These are phyloP conservation scores for Yamadazyma blattariae DNA, from an alignment of 1,139 yeast species.

Conservation along the genomic window DNA sequence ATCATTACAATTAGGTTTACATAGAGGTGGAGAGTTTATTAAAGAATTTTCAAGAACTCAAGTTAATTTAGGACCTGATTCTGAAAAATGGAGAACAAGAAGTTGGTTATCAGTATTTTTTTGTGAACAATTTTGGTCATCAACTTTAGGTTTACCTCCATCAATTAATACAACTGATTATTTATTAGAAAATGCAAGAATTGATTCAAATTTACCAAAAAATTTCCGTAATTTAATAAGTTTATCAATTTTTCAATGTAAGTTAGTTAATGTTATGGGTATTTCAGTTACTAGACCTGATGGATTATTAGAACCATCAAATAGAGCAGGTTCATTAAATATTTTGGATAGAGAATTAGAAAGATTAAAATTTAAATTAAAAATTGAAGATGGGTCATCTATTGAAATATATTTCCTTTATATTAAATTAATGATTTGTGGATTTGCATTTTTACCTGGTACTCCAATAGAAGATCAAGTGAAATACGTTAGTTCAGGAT, in stretches of 20 bases:
- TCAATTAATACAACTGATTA: conserved; percentile 78
- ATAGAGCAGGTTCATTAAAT: conserved; percentile 75
- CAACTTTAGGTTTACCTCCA: conserved; percentile 84
- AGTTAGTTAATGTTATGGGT: conserved; percentile 83
- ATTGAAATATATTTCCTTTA: conserved; percentile 82
- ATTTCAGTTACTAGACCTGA: conserved; percentile 85
- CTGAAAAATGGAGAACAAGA: conserved; percentile 92
- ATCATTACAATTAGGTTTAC: conserved; percentile 87
- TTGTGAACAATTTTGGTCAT: conserved; percentile 89
- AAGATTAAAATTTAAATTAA: conserved; percentile 60
- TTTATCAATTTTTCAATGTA: conserved; percentile 79
- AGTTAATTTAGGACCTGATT: conserved; percentile 78
- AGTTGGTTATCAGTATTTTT: conserved; percentile 90
- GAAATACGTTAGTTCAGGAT: conserved; percentile 78
- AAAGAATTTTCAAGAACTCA: conserved; percentile 90
- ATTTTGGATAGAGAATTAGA: conserved; percentile 78
- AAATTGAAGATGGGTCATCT: conserved; percentile 57
- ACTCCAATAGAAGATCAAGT: conserved; percentile 89
- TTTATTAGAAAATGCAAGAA: conserved; percentile 72
- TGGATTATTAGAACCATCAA: conserved; percentile 82
- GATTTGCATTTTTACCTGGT: conserved; percentile 89
- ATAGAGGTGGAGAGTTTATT: conserved; percentile 83
- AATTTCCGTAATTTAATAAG: conserved; percentile 72
- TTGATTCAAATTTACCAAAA: conserved; percentile 65
- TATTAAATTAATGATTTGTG: conserved; percentile 77